Evolutionary conservation across 129 eudicot genomes (phyloP).

Genomic region (Smallanthus sonchifolius): DNA sequence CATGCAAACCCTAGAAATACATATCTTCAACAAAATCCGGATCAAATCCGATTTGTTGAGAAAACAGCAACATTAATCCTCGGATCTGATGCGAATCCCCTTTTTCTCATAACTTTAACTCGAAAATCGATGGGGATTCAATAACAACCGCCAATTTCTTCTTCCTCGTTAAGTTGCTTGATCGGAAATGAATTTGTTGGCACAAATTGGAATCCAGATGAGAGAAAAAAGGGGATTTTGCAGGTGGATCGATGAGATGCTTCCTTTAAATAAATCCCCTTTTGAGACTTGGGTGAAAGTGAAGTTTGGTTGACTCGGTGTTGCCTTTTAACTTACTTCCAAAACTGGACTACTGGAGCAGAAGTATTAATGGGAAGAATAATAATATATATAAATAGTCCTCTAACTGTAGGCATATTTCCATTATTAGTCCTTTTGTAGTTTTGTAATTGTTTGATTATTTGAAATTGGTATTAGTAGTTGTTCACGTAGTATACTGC

Average conservation of each 20-base stretch:
- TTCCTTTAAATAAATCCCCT: background rate
- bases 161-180: background rate
- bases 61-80: slow-evolving; percentile 22
- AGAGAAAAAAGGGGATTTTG: slow-evolving; percentile 18
- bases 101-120: slow-evolving; percentile 14
- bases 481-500: background rate
- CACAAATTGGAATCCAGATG: background rate
- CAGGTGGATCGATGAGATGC: slow-evolving; percentile 6
- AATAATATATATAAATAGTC: background rate
- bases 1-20: slow-evolving; percentile 9
- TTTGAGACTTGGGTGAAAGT: slow-evolving; percentile 24
- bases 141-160: background rate
- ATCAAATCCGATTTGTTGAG: slow-evolving; percentile 1
- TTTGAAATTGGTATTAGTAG: background rate
- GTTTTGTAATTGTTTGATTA: background rate
- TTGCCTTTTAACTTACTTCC: no score
- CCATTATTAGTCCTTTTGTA: background rate
- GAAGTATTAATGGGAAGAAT: no score
- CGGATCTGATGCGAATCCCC: slow-evolving; percentile 31
- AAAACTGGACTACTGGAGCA: no score
- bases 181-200: background rate
- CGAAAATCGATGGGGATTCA: slow-evolving; percentile 21
- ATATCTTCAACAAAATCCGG: slow-evolving; percentile 25
- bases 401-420: background rate
- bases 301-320: slow-evolving; percentile 25